Evolutionary conservation across 805 yeast species (phyloP).

Genomic region (Saccharomycopsis vini): DNA sequence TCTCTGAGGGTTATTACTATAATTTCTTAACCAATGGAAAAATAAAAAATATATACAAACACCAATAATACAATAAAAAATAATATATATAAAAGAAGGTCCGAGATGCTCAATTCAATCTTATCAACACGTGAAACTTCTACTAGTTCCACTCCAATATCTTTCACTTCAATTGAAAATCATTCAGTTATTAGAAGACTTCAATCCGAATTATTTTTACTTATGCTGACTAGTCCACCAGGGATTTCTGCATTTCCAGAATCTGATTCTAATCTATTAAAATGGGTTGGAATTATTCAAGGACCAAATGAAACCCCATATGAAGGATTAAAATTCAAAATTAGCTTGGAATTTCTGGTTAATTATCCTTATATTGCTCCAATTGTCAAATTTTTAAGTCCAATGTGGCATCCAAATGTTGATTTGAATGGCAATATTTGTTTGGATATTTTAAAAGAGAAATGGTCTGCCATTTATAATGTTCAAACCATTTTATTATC

Average conservation of each 20-base stretch:
- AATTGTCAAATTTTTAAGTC: slow-evolving; percentile 43
- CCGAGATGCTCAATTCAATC: slow-evolving; percentile 12
- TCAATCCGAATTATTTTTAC: slow-evolving; percentile 43
- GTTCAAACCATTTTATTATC: slow-evolving; percentile 53
- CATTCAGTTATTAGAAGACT: slow-evolving; percentile 42
- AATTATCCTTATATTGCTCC: slow-evolving; percentile 56
- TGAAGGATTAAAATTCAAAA: slow-evolving; percentile 42
- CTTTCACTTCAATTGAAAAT: too few species aligned
- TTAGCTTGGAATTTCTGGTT: slow-evolving; percentile 41
- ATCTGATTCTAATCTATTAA: slow-evolving; percentile 40
- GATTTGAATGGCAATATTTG: slow-evolving; percentile 60
- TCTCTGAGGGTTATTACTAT: too few species aligned
- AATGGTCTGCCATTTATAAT: slow-evolving; percentile 57
- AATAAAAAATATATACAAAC: too few species aligned
- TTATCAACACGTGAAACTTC: slow-evolving; percentile 1
- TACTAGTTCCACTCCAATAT: too few species aligned
- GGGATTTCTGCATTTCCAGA: slow-evolving; percentile 49
- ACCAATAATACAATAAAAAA: too few species aligned
- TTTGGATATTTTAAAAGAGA: slow-evolving; percentile 52
- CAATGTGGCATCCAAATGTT: slow-evolving; percentile 61
- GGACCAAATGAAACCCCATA: slow-evolving; percentile 53
- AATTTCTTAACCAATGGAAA: too few species aligned
- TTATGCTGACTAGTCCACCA: slow-evolving; percentile 40
- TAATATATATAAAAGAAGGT: too few species aligned
- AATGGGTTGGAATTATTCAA: slow-evolving; percentile 50